Evolutionary conservation across 1,284 basidiomycete genomes (phyloP), one percentile per base, ranked within the genome.

Genomic region (Pseudomicrostroma phylloplanum): DNA sequence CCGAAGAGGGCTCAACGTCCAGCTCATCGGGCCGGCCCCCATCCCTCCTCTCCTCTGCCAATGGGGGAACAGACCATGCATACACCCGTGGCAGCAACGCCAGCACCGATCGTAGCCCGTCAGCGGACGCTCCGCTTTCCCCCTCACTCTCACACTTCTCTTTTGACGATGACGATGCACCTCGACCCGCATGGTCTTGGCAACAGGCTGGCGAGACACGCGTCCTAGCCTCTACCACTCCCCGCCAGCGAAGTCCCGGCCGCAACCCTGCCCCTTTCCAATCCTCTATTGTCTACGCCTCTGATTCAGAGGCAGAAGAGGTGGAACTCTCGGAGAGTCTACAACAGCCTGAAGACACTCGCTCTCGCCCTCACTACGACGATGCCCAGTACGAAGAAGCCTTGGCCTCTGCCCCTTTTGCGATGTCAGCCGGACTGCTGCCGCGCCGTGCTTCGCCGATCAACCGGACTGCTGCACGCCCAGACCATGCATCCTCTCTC

Each of bases 221-320:
- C 13, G 51, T 54, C n/a, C 51, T 54, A 6, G 51, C 51, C 13
- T 54, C 51, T 48, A 48, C 43, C 43, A 48, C 43, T n/a, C 43
- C 43, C 15, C 43, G 43, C 43, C 43, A 48, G 21, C 4, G 43
- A 17, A 48, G 43, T 21, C 43, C 43, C 43, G 12, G 17, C 21
- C 43, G 17, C 43, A 17, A 6, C 43, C 21, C 43, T 6, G 17
- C 17, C 43, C 17, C 17, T 21, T n/a, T n/a, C 21, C 43, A 6
- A 12, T n/a, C 17, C 12, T 21, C 17, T n/a, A 12, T 48, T 13
- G 12, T 21, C 15, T 48, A 48, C 12, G 43, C 43, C 15, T 48
- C 43, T 6, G 43, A 48, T 12, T 48, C 43, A 3, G 43, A 48
- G 21, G 15, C 43, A 48, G 43, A 48, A 48, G 43, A n/a, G 12